Conservation (phyloP, 495 filamentous ascomycete species). For the Lophiotrema nucula region DNA sequence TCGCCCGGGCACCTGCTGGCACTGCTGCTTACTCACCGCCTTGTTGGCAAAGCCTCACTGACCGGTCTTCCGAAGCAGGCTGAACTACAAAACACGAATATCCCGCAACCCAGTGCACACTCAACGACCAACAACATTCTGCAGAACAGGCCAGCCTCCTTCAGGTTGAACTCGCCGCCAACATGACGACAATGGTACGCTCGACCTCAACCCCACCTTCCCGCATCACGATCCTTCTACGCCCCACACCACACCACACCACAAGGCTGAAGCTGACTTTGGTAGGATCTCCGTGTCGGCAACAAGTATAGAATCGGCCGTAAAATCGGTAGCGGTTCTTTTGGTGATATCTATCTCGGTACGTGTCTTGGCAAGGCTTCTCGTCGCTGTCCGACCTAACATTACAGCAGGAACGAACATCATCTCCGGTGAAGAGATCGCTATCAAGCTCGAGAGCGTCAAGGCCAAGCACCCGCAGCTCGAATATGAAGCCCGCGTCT, state of each 20-base stretch:
- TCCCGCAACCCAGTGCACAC: not conserved
- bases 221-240: not conserved
- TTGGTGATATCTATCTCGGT: slow-evolving; percentile 99
- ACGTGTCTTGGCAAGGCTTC: slow-evolving; percentile 32
- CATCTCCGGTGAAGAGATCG: slow-evolving; percentile 99
- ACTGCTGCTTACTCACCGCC: slow-evolving; percentile 34
- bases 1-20: slow-evolving; percentile 4
- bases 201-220: slow-evolving; percentile 20
- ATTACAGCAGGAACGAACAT: slow-evolving; percentile 81
- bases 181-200: slow-evolving; percentile 40
- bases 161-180: slow-evolving; percentile 26
- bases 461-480: slow-evolving; percentile 99
- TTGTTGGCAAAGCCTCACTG: slow-evolving; percentile 37
- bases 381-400: slow-evolving; percentile 3
- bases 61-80: slow-evolving; percentile 34
- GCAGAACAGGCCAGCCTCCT: slow-evolving; percentile 27
- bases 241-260: not conserved
- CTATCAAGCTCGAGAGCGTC: slow-evolving; percentile 99
- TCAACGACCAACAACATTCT: not conserved
- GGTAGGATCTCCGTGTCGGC: slow-evolving; percentile 96
- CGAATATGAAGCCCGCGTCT: slow-evolving; percentile 99
- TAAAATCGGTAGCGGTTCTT: slow-evolving; percentile 97
- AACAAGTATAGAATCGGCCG: slow-evolving; percentile 99
- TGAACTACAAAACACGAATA: slow-evolving; percentile 21
- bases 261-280: slow-evolving; percentile 16